Conservation (phyloP, 2,329 filamentous ascomycete species). For the Trematosphaeria pertusa region DNA sequence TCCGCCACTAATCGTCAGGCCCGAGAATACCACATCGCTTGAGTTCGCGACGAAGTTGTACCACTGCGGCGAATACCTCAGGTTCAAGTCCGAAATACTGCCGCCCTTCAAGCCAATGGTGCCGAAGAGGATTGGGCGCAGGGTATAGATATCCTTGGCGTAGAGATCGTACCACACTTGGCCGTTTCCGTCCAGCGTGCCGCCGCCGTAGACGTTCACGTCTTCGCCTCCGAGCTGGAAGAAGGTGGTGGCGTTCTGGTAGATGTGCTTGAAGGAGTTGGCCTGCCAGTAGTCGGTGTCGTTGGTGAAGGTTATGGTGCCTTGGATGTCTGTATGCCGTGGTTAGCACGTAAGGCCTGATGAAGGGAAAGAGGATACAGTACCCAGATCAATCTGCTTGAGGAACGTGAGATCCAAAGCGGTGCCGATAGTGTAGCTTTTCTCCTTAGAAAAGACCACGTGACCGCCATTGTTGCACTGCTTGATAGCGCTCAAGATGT, state of each 20-base stretch:
- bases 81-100: slow-evolving; percentile 65
- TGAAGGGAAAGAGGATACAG: neutral
- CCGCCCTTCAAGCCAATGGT: slow-evolving; percentile 64
- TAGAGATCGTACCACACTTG: slow-evolving; percentile 71
- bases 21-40: slow-evolving; percentile 67
- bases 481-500: slow-evolving; percentile 63
- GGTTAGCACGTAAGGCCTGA: slow-evolving; percentile 7
- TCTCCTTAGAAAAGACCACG: slow-evolving; percentile 63
- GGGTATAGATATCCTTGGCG: slow-evolving; percentile 62
- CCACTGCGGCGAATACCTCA: slow-evolving; percentile 68
- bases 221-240: slow-evolving; percentile 71
- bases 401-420: slow-evolving; percentile 71
- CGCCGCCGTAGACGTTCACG: slow-evolving; percentile 72
- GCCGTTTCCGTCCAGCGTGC: slow-evolving; percentile 68
- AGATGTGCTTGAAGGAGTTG: slow-evolving; percentile 68
- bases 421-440: slow-evolving; percentile 67
- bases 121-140: slow-evolving; percentile 66
- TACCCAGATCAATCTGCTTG: slow-evolving; percentile 67
- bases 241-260: slow-evolving; percentile 72
- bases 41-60: slow-evolving; percentile 73
- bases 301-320: slow-evolving; percentile 67
- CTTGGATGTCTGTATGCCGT: slow-evolving; percentile 65
- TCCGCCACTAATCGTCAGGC: slow-evolving; percentile 66
- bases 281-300: slow-evolving; percentile 74
- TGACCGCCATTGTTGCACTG: slow-evolving; percentile 69